These are phyloP conservation scores for Vitis riparia DNA, from an alignment of 164 flowering plant genomes.

Conservation along the genomic window DNA sequence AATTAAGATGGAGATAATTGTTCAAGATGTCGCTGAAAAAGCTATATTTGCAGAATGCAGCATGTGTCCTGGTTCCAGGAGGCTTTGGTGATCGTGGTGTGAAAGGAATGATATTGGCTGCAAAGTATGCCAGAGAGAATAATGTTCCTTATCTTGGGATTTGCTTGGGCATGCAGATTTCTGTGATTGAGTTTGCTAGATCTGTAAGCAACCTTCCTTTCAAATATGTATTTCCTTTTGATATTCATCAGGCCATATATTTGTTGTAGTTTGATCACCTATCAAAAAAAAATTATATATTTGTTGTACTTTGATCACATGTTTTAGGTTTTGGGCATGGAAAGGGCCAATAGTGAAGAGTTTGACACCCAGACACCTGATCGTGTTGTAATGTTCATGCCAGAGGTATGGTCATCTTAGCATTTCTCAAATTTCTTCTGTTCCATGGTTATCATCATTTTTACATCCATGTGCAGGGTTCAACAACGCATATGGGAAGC, in stretches of 20 bases:
- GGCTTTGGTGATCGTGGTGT: slow-evolving; percentile 99
- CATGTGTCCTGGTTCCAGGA: slow-evolving; percentile 93
- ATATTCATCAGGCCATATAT: background rate
- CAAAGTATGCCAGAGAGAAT: slow-evolving; percentile 94
- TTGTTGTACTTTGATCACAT: slow-evolving; percentile 3
- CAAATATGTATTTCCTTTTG: background rate
- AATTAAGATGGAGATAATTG: too few relatives aligned
- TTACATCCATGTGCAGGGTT: slow-evolving; percentile 55
- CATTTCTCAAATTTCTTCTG: background rate
- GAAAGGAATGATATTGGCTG: slow-evolving; percentile 92
- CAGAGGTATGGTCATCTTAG: slow-evolving; percentile 61
- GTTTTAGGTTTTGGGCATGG: slow-evolving; percentile 67
- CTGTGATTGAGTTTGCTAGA: slow-evolving; percentile 94
- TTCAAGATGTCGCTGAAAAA: slow-evolving; percentile 4
- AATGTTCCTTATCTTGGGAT: slow-evolving; percentile 93
- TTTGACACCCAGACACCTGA: slow-evolving; percentile 68
- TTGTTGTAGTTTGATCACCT: background rate
- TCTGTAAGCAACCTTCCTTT: slow-evolving; percentile 50
- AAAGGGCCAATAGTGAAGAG: slow-evolving; percentile 82
- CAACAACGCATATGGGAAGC: slow-evolving; percentile 93
- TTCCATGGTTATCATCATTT: background rate
- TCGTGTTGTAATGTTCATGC: slow-evolving; percentile 92
- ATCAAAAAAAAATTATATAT: background rate
- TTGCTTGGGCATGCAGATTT: slow-evolving; percentile 98
- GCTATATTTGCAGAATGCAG: slow-evolving; percentile 61